Base-by-base conservation (phyloP, 192 early-diverging fungal species). In the Coemansia sp. region DNA sequence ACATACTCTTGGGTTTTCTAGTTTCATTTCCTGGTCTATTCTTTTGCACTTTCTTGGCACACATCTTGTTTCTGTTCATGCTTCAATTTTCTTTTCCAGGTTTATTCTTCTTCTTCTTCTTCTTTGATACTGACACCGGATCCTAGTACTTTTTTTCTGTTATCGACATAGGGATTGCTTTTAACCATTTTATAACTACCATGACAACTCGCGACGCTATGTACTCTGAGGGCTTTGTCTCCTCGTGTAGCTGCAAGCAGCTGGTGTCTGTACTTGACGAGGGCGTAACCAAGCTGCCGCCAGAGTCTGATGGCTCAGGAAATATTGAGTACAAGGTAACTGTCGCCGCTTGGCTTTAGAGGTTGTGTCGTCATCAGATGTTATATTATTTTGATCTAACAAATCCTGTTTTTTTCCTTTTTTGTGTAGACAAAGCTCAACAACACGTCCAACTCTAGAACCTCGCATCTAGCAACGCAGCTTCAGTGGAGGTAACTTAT, bases 261-360 rank as follows among this genome's bases (percentile, higher is more conserved):
- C 33, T 28, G 18, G 12, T 64, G 7, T 81, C 79, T 11, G 69
- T 76, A 11, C 73, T 81, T 31, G 69, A 72, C 48, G 67, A 73
- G n/a, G 71, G 67, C 42, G 71, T 81, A 7, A 60, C 67, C 2
- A 65, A 59, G 42, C 73, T 95, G 48, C 91, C 92, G 4, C 90
- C 90, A 56, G 93, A 96, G 70, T 70, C 91, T 25, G 95, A 97
- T 67, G 66, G 75, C 32, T 85, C 92, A 29, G 95, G 95, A 28
- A 94, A 94, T 68, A 88, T 97, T 34, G 90, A 95, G 71, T 95
- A 95, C 84, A 96, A 96, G 89, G 88, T 93, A 55, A 86, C 90
- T 61, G 66, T 93, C 11, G 16, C 42, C 12, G 42, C 8, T 14
- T 38, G 36, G 10, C 36, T 38, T 38, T 38, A 45, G 42, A 45